Percentiles rank a stretch among this genome's conserved stretches.
Evolutionary conservation across 345 rosid genomes (phyloP).

Genomic region (Cardamine resedifolia): DNA sequence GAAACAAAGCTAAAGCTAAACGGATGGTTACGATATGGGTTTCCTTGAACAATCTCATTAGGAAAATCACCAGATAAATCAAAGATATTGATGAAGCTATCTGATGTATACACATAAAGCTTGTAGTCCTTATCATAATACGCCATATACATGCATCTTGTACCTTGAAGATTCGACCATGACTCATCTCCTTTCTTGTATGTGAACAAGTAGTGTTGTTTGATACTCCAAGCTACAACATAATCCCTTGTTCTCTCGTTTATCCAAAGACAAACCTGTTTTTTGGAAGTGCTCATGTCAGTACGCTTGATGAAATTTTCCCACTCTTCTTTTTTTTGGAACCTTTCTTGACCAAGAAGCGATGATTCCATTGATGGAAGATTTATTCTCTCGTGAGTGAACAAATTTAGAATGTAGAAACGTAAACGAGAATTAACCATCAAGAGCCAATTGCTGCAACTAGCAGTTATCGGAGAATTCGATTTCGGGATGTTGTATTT

Average conservation of each 20-base stretch:
- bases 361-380: slow-evolving; percentile 15
- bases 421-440: neutral
- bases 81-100: neutral
- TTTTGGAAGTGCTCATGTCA: neutral
- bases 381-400: slow-evolving; percentile 10
- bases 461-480: neutral
- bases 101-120: slow-evolving; percentile 3
- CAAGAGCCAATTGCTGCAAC: slow-evolving; percentile 21
- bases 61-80: neutral
- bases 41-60: neutral
- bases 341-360: neutral
- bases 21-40: neutral
- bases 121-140: neutral
- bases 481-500: neutral
- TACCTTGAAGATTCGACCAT: neutral
- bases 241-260: slow-evolving; percentile 26
- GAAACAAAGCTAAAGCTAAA: neutral
- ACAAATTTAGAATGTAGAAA: slow-evolving; percentile 13
- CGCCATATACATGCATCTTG: neutral
- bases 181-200: slow-evolving; percentile 22
- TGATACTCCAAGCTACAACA: slow-evolving; percentile 21
- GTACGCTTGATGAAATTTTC: neutral
- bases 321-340: neutral
- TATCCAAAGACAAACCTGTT: slow-evolving; percentile 7
- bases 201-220: slow-evolving; percentile 14